Evolutionary conservation across 257 asterid species (phyloP), one percentile per base, ranked within the genome.

Genomic region (Primulina tabacum): DNA sequence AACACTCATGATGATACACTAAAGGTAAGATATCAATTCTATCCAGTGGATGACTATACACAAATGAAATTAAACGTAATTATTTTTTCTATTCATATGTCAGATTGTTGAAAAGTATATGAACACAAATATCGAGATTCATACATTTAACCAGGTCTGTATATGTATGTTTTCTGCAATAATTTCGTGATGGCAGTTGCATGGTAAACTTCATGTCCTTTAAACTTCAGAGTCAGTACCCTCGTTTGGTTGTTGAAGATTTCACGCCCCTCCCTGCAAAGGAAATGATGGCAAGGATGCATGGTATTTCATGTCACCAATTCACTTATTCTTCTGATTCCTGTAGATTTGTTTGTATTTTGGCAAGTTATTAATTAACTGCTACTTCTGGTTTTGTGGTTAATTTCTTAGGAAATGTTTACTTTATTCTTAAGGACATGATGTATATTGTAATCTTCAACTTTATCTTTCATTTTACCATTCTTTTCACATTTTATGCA

Each of bases 1-100:
- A 94, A 94, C 79, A 94, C 99, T 64, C 99, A 94, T 69, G 98
- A 94, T 79, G 98, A 94, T 71, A 91, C 99, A 65, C 72, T 68
- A 71, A 94, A 94, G 99, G 99, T 94, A 74, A 79, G 71, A 58
- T 63, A 71, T 28, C 37, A 32, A 21, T 65, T 35, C 5, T 37
- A 33, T 30, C 28, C 6, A 11, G 66, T 34, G 26, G 53, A 24
- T 21, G 76, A 40, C 56, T 16, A 34, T 33, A 64, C 21, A 34
- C 64, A 52, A 47, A 60, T 62, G 65, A 58, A 37, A 32, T 28
- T 43, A 56, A 53, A 57, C 67, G 12, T 52, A 64, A 81, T 82
- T 35, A 87, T 63, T 20, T 71, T 77, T 65, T 29, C 56, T 37
- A 74, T 56, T 67, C 72, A 62, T 75, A 61, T 61, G 71, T 76